Base-by-base conservation (phyloP, 2,329 filamentous ascomycete genomes). In the Epichloe bromicola region DNA sequence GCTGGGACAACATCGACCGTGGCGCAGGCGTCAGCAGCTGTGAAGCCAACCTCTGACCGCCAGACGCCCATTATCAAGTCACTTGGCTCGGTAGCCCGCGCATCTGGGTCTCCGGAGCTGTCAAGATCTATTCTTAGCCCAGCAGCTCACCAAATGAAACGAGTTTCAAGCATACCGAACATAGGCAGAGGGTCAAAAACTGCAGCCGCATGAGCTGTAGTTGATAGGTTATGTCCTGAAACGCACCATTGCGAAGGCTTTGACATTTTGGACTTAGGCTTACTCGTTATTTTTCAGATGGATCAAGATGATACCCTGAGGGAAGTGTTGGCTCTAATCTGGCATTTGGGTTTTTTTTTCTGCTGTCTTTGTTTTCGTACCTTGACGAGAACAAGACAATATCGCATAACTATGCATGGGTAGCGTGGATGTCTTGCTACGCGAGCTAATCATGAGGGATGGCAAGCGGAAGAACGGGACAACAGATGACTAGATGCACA, bases 31-130 rank as follows among this genome's bases (percentile, higher is more conserved):
- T 37, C 57, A 42, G 50, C 51, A 1, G 60, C 63, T 11, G 43
- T 51, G 33, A 66, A 63, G 48, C 39, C 60, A 6, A 45, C 44
- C n/a, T 47, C 60, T n/a, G 59, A 61, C 39, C 55, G 54, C 20
- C 50, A 58, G 14, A 53, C 54, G n/a, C 45, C 57, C 3, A 59
- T 55, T 33, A 57, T 59, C 12, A 57, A 60, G 44, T 62, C 66
- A 36, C 60, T 63, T 19, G 59, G 60, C 26, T 45, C 61, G 14
- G 48, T 60, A 10, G 58, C 53, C 42, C 59, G 59, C 11, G 51
- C 63, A 34, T 69, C 70, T 10, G 70, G 66, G 33, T 74, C 72
- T 1, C 70, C 71, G n/a, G 71, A 74, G 56, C 58, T 73, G 53
- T 63, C 70, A 43, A 66, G 70, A 50, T 65, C 65, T 23, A 59